A percentile compares a stretch with the other conserved stretches of the same genome.
Evolutionary conservation across 768 basidiomycete species (phyloP).

Genomic region (Serendipita sp.): DNA sequence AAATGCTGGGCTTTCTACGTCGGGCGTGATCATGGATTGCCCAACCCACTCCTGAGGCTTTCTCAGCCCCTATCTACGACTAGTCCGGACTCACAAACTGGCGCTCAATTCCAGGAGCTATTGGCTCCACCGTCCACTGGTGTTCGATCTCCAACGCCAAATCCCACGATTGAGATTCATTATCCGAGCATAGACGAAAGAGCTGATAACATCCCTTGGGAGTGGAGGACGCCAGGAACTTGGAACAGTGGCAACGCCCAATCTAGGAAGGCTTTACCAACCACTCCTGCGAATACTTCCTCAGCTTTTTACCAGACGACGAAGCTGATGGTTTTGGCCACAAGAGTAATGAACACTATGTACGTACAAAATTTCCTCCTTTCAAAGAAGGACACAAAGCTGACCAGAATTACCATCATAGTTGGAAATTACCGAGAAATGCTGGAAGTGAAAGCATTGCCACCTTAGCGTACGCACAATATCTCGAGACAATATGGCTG

Average conservation of each 20-base stretch:
- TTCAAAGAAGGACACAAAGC: neutral
- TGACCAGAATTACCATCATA: neutral
- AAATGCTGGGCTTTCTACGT: conserved; percentile 52
- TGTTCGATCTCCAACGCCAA: neutral
- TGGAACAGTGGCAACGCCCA: neutral
- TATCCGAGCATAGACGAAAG: neutral
- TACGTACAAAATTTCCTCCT: neutral
- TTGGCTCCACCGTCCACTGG: neutral
- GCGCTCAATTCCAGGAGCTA: neutral
- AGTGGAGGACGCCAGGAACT: neutral
- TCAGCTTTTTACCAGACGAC: conserved; percentile 1
- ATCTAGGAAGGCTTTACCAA: neutral
- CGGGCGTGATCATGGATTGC: conserved; percentile 30
- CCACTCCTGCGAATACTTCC: neutral
- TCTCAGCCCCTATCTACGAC: neutral
- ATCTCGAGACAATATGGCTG: neutral
- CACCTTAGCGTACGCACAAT: neutral
- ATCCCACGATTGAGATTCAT: neutral
- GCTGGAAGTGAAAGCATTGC: neutral
- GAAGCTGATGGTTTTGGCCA: conserved; percentile 1
- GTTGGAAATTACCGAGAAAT: neutral
- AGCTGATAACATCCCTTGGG: conserved; percentile 2
- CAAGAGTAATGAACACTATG: neutral
- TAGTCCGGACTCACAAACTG: neutral
- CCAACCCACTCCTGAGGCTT: neutral